Percentiles rank a stretch among this genome's conserved stretches.
These are phyloP conservation scores for Globisporangium echinulatum DNA, from an alignment of 352 stramenopile species.

Conservation along the genomic window DNA sequence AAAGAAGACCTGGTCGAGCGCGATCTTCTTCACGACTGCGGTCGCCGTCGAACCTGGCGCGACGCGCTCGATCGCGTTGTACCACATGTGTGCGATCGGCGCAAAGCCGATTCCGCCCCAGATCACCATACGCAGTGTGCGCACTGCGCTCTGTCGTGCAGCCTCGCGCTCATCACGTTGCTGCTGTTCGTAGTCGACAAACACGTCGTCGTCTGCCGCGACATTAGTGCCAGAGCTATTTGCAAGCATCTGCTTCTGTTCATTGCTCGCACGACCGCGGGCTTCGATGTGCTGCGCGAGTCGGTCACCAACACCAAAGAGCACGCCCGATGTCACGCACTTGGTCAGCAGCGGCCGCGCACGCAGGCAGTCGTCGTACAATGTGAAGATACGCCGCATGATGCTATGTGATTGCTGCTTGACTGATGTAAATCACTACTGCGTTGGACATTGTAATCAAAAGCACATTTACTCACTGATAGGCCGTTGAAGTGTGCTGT, in stretches of 20 bases:
- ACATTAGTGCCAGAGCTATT: neutral
- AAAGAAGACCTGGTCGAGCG: conserved; percentile 37
- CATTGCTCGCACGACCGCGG: conserved; percentile 1
- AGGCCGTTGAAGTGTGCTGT: no score
- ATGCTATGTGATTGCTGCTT: no score
- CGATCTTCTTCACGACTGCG: conserved; percentile 33
- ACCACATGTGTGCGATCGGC: conserved; percentile 88
- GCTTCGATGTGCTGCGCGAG: conserved; percentile 47
- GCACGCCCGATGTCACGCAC: conserved; percentile 47
- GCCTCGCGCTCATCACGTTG: neutral
- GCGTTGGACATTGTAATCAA: no score
- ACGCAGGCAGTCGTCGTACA: conserved; percentile 51
- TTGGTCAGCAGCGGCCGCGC: conserved; percentile 60
- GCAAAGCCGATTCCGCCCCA: conserved; percentile 85
- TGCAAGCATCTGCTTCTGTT: neutral
- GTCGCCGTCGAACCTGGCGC: conserved; percentile 20
- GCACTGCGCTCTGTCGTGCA: neutral
- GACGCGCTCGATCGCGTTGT: conserved; percentile 68
- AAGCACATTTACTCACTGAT: no score
- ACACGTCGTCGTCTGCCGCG: neutral
- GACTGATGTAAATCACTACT: neutral
- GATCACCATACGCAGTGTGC: conserved; percentile 62
- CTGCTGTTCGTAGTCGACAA: conserved; percentile 11
- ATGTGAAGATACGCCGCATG: conserved; percentile 36
- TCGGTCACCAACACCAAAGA: conserved; percentile 66